Percentiles rank a stretch among this genome's conserved stretches.
phyloP scores from a whole-genome alignment of 805 yeast genomes.

The Metschnikowia koreensis region DNA sequence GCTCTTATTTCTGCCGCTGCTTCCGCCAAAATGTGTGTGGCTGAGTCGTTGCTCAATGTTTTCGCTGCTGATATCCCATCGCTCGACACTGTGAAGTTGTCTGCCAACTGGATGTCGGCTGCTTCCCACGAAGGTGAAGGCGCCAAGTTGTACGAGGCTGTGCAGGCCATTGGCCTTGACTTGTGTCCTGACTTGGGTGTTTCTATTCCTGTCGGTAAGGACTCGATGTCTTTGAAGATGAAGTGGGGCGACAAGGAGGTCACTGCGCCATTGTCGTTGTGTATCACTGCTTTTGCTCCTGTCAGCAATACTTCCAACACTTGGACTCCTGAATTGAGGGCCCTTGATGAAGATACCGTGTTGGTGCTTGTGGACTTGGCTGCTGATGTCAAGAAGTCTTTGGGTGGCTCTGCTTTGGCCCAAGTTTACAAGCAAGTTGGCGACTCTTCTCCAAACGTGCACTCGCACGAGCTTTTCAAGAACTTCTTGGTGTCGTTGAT shows the following conservation, averaged over 20 bases:
- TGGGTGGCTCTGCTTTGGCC: slow-evolving; percentile 94
- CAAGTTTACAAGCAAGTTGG: slow-evolving; percentile 93
- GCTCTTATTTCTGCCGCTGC: slow-evolving; percentile 88
- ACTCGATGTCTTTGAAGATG: slow-evolving; percentile 99
- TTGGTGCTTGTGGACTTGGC: slow-evolving; percentile 82
- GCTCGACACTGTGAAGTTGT: slow-evolving; percentile 72
- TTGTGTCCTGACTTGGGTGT: slow-evolving; percentile 91
- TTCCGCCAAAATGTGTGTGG: slow-evolving; percentile 92
- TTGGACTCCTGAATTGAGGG: slow-evolving; percentile 87
- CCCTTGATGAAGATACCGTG: slow-evolving; percentile 49
- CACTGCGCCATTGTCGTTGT: slow-evolving; percentile 90
- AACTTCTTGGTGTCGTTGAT: slow-evolving; percentile 67
- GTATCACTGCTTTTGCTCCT: slow-evolving; percentile 88
- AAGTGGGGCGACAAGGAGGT: slow-evolving; percentile 92
- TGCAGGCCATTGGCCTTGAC: slow-evolving; percentile 91
- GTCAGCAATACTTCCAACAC: slow-evolving; percentile 82
- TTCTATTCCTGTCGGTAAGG: slow-evolving; percentile 97
- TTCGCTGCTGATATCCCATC: slow-evolving; percentile 85
- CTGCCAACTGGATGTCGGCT: slow-evolving; percentile 99
- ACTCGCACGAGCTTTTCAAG: slow-evolving; percentile 60
- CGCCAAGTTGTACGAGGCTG: slow-evolving; percentile 91
- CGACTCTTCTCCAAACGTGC: slow-evolving; percentile 77
- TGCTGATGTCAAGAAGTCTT: slow-evolving; percentile 47
- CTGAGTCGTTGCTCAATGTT: slow-evolving; percentile 86
- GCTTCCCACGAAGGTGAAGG: slow-evolving; percentile 96